Evolutionary conservation across 345 rosid species (phyloP).

Genomic region (Raphanus raphanistrum): DNA sequence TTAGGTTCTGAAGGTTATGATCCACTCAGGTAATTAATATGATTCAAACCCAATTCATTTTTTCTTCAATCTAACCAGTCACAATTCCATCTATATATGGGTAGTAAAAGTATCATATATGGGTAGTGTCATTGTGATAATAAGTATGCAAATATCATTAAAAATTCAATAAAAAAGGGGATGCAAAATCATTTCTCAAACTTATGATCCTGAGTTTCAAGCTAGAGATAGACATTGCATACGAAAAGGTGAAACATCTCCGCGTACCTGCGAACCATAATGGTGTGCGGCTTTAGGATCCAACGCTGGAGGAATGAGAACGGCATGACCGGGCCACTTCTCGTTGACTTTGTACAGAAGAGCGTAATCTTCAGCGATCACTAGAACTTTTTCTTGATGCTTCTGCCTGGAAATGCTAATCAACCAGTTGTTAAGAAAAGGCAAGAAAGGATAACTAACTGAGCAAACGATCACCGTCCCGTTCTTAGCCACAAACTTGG

Average conservation of each 20-base stretch:
- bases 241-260: not conserved
- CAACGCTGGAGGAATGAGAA: constrained; percentile 73
- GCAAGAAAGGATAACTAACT: constrained; percentile 60
- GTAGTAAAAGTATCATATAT: not conserved
- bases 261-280: constrained; percentile 72
- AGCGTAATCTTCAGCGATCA: constrained; percentile 85
- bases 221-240: not conserved
- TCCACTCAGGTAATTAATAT: too few species aligned
- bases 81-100: not conserved
- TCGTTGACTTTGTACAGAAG: constrained; percentile 69
- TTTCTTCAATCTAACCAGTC: not conserved
- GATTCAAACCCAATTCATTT: too few species aligned
- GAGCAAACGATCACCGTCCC: constrained; percentile 14
- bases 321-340: constrained; percentile 94
- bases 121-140: not conserved
- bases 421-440: constrained; percentile 81
- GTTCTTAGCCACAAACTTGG: constrained; percentile 10
- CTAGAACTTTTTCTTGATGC: constrained; percentile 74
- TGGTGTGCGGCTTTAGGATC: constrained; percentile 73
- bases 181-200: not conserved
- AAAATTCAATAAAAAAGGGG: not conserved
- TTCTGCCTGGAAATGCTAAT: constrained; percentile 69
- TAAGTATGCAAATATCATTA: not conserved
- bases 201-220: not conserved
- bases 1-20: too few species aligned